Evolutionary conservation across 2,329 filamentous ascomycete genomes (phyloP), one percentile per base, ranked within the genome.

Genomic region (Didymella sp.): DNA sequence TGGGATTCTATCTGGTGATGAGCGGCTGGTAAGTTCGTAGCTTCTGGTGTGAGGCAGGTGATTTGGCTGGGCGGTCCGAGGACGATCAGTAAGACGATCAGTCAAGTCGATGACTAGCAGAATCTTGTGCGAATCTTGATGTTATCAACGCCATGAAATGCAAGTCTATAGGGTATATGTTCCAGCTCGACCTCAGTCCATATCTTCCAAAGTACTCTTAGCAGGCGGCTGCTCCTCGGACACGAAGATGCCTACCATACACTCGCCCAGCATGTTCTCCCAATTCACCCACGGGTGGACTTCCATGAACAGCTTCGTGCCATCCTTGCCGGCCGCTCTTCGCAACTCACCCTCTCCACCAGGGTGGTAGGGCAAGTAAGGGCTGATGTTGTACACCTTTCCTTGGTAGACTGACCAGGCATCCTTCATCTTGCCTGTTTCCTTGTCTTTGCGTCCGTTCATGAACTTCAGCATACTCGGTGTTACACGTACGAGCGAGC

Each of bases 371-470:
- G 90, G 87, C 31, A 92, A 74, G 73, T 98, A 99, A 0, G 94
- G 92, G 0, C 89, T 89, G 56, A 99, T 88, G 71, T 98, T 98
- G 78, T 98, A 99, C 25, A 98, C 94, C 69, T 90, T 90, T 1
- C 94, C 93, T 58, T 91, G 89, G 59, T 96, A 88, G 1, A 87
- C 90, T 58, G 90, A 96, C 95, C 95, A 99, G 0, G 93, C 92
- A 69, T 96, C 91, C 60, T 85, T 88, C 11, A 52, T 15, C 9
- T 52, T 57, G 7, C 54, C 54, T 1, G 51, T 54, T 25, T 52
- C 54, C 9, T 35, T 47, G 8, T 92, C 92, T 72, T 89, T 90
- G 27, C 94, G 86, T 0, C 94, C 94, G 35, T 90, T 96, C 77
- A 92, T 87, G 35, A 80, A 77, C 73, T 88, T 89, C 12, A 99